A percentile compares a stretch with the other conserved stretches of the same genome.
Evolutionary conservation across 345 rosid species (phyloP).

Genomic region (Psidium friedrichsthalianum): DNA sequence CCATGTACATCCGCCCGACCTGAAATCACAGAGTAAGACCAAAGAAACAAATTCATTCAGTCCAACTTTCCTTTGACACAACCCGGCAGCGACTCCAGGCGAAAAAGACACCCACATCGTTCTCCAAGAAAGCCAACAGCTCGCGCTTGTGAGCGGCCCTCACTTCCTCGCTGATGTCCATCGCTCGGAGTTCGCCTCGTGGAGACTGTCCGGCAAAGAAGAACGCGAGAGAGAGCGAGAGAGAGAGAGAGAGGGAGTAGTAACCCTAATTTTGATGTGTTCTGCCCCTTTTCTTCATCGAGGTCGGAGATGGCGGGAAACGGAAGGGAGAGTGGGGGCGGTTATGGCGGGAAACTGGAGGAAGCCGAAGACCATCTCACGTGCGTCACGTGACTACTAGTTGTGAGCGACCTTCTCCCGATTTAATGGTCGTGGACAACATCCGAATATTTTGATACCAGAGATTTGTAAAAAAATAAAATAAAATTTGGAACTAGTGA

Average conservation of each 20-base stretch:
- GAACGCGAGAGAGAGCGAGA: neutral
- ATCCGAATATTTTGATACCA: too few relatives aligned
- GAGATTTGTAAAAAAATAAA: neutral
- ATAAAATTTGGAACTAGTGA: neutral
- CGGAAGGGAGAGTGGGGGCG: neutral
- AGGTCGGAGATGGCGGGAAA: neutral
- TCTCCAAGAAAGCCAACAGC: constrained; percentile 62
- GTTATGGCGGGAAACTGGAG: neutral
- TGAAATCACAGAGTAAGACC: neutral
- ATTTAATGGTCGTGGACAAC: too few relatives aligned
- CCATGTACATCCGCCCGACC: constrained; percentile 49
- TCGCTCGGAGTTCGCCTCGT: constrained; percentile 2
- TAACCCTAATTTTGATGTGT: neutral
- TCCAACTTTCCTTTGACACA: too few relatives aligned
- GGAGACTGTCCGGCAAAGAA: neutral
- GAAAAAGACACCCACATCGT: constrained; percentile 26
- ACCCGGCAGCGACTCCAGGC: neutral
- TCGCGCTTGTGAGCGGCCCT: constrained; percentile 73
- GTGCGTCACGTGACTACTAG: neutral
- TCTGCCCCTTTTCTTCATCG: neutral
- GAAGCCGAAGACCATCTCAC: neutral
- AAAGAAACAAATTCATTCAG: neutral
- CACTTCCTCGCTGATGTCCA: constrained; percentile 60
- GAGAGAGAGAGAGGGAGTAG: neutral
- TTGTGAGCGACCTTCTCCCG: too few relatives aligned